Evolutionary conservation across 768 basidiomycete genomes (phyloP), one percentile per base, ranked within the genome.

Genomic region (Trametes cubensis): DNA sequence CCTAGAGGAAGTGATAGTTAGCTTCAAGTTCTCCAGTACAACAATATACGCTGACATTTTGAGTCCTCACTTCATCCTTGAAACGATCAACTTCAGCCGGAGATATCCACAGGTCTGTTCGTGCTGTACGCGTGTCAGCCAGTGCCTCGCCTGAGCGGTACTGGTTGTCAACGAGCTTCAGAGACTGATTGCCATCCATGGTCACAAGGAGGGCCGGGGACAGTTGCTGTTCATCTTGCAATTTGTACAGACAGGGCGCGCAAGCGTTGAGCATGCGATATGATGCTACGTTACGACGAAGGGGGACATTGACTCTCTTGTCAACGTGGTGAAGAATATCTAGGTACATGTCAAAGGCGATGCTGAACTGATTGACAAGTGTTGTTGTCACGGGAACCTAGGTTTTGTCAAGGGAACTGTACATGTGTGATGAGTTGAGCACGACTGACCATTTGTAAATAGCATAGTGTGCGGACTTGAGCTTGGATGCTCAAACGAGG

Each of bases 241-340:
- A 49, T n/a, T 60, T 60, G 54, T 74, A 74, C 15, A 61, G 54
- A 55, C 74, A 75, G 0, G 67, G 58, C 1, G 70, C 69, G 40
- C 74, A 75, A 3, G 63, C 55, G 47, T 74, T 55, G 17, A 53
- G 61, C 18, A 74, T 60, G 0, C 69, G 64, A 69, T 69, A 72
- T 23, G 69, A 45, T 1, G 63, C 55, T 2, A n/a, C 2, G n/a
- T 69, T 63, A 3, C 67, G 62, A 4, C 52, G 53, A 7, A 75
- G 65, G 0, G 55, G 60, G 6, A 49, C 20, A 15, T 62, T 45
- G 23, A 70, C 62, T 1, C 57, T 48, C 0, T 23, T 6, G 6
- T 71, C 62, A 5, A 71, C 65, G 6, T 39, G 41, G 7, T 41
- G 48, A 3, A 58, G 66, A 17, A 76, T 56, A 18, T 69, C 66